Conservation (phyloP, 176 grass and related monocot species). For the Oryza glaberrima region DNA sequence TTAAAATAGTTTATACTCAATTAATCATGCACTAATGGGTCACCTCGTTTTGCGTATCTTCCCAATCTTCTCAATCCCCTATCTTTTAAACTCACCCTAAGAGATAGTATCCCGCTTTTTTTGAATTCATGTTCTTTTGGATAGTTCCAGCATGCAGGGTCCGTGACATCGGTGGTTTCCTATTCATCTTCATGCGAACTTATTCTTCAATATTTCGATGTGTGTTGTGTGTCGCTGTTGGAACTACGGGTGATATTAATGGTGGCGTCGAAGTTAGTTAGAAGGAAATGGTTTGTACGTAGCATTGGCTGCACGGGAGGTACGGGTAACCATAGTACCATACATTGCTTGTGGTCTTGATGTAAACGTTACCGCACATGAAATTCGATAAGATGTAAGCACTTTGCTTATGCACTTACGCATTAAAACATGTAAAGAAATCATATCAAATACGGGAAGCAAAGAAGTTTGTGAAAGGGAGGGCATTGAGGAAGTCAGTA, state of each 20-base stretch:
- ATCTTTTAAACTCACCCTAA: too few species aligned
- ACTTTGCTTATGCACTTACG: neutral
- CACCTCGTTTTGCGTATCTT: too few species aligned
- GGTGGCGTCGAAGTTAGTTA: neutral
- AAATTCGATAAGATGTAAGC: neutral
- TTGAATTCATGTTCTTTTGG: too few species aligned
- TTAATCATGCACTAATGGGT: too few species aligned
- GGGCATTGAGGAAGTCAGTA: neutral
- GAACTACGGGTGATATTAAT: neutral
- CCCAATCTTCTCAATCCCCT: too few species aligned
- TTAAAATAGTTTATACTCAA: too few species aligned
- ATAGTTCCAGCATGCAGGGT: too few species aligned
- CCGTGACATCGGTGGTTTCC: too few species aligned
- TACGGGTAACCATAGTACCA: neutral
- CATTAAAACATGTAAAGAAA: neutral
- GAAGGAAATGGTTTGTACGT: neutral
- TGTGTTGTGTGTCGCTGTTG: neutral
- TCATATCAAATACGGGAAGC: neutral
- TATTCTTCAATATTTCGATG: neutral
- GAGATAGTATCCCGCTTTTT: too few species aligned
- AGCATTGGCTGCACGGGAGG: neutral
- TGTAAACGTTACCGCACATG: neutral
- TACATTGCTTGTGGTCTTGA: neutral
- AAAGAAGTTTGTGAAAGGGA: neutral
- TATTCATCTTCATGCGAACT: neutral